A percentile compares a stretch with the other conserved stretches of the same genome.
Conservation (phyloP, 768 basidiomycete species). For the Boletus patriciae region DNA sequence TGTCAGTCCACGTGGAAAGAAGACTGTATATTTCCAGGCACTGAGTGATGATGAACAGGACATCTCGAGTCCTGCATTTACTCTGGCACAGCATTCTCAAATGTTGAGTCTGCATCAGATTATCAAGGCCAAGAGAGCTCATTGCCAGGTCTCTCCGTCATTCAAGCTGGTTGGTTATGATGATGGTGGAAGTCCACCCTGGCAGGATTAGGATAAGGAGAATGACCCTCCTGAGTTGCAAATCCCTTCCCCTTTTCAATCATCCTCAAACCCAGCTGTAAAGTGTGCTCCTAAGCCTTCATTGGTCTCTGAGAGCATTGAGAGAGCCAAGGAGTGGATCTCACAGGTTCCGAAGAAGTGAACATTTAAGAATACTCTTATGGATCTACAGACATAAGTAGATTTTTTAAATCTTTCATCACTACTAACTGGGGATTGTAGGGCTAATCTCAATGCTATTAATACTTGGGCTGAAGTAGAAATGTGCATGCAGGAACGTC, state of each 20-base stretch:
- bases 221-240: not conserved
- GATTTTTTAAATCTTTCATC: not conserved
- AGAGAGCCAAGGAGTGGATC: not conserved
- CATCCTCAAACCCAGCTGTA: not conserved
- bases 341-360: not conserved
- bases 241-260: no score
- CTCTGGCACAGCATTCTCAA: no score
- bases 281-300: not conserved
- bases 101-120: not conserved
- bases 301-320: not conserved
- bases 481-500: not conserved
- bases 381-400: not conserved
- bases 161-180: no score
- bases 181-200: no score
- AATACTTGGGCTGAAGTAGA: not conserved
- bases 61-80: no score
- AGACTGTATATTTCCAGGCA: not conserved
- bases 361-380: not conserved
- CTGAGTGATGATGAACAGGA: not conserved
- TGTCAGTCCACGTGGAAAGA: not conserved
- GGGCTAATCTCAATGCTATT: not conserved
- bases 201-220: not conserved
- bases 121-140: not conserved
- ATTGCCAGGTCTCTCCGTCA: no score
- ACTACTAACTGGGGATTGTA: not conserved